phyloP scores from a whole-genome alignment of 371 early-diverging fungal genomes.

The Amoeboaphelidium protococcarum region DNA sequence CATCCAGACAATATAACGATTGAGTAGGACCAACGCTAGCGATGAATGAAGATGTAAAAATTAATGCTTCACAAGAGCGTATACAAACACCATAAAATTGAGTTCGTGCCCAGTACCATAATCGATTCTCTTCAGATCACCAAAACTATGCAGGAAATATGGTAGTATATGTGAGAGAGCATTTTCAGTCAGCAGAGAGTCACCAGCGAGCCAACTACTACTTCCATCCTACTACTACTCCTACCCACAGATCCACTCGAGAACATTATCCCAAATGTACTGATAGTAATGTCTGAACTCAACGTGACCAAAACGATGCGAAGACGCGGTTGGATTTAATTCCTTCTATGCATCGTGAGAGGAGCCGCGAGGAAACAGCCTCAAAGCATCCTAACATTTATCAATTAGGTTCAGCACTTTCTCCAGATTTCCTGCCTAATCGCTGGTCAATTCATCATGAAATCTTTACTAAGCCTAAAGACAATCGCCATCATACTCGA shows the following conservation, averaged over 20 bases:
- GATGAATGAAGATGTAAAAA: background rate
- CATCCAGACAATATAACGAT: constrained; percentile 60
- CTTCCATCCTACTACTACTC: background rate
- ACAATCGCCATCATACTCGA: no score
- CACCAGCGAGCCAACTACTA: constrained; percentile 3
- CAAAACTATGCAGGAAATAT: constrained; percentile 75
- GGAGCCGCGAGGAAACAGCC: no score
- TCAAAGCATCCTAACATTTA: no score
- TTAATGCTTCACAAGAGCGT: constrained; percentile 6
- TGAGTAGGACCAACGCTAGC: constrained; percentile 1
- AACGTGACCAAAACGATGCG: background rate
- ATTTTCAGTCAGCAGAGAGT: constrained; percentile 15
- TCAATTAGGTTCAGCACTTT: no score
- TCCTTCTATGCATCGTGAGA: no score
- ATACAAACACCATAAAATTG: constrained; percentile 75
- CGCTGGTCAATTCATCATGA: no score
- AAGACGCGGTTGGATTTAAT: no score
- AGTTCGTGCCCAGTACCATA: constrained; percentile 99
- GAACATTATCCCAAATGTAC: background rate
- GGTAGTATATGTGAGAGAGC: constrained; percentile 31
- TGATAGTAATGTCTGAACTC: background rate
- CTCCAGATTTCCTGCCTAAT: no score
- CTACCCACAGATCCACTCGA: background rate
- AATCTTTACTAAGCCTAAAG: no score
- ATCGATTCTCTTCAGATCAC: constrained; percentile 84